Evolutionary conservation across 73 alveolate genomes (phyloP).

Genomic region (Diophrys sp.): DNA sequence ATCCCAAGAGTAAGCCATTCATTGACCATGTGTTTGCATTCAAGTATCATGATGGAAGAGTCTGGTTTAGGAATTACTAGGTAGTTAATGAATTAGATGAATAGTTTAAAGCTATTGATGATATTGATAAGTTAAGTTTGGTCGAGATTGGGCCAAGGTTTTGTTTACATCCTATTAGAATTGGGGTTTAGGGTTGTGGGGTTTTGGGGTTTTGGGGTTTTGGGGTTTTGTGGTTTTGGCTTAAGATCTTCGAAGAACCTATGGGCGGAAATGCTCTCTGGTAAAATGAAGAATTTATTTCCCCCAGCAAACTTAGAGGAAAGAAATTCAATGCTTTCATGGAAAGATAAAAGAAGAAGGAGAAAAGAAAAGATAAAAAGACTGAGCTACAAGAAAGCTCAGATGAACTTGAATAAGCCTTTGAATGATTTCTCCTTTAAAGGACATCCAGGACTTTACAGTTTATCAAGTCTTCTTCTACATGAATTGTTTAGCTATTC

Average conservation of each 20-base stretch:
- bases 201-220: too few relatives aligned
- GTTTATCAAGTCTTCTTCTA: too few relatives aligned
- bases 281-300: constrained; percentile 82
- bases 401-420: neutral
- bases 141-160: constrained; percentile 98
- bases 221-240: too few relatives aligned
- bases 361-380: constrained; percentile 4
- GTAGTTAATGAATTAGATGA: constrained; percentile 79
- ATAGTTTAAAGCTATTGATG: constrained; percentile 77
- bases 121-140: constrained; percentile 78
- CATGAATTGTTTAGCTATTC: too few relatives aligned
- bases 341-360: constrained; percentile 5
- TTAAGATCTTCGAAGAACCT: too few relatives aligned
- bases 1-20: constrained; percentile 98
- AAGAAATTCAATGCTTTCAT: constrained; percentile 21
- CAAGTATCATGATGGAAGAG: constrained; percentile 71
- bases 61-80: constrained; percentile 94
- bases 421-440: neutral
- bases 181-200: constrained; percentile 89
- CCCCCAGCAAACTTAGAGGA: constrained; percentile 75
- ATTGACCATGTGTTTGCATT: constrained; percentile 93
- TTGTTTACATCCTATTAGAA: constrained; percentile 81
- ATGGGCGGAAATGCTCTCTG: too few relatives aligned
- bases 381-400: neutral
- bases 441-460: too few relatives aligned